These are phyloP conservation scores for Geotrichum aggregatum DNA, from an alignment of 1,139 yeast species.

Conservation along the genomic window DNA sequence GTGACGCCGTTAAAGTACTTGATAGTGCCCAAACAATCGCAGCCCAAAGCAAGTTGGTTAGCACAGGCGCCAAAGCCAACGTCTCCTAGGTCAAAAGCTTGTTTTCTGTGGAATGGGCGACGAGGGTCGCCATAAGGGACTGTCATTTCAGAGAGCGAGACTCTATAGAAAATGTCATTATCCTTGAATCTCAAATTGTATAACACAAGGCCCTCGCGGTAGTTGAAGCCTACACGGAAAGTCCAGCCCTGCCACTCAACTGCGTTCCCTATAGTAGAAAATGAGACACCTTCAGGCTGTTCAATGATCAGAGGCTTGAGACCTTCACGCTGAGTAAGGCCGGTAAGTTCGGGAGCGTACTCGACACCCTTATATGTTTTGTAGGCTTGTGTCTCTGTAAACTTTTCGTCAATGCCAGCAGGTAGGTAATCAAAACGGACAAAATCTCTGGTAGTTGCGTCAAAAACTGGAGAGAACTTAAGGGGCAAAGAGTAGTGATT, in stretches of 20 bases:
- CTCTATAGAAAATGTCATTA: slow-evolving; percentile 72
- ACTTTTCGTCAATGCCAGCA: slow-evolving; percentile 52
- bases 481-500: slow-evolving; percentile 79
- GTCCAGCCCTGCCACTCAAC: slow-evolving; percentile 89
- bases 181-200: slow-evolving; percentile 79
- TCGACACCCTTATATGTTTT: slow-evolving; percentile 43
- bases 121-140: slow-evolving; percentile 92
- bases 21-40: slow-evolving; percentile 86
- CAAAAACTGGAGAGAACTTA: slow-evolving; percentile 78
- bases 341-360: slow-evolving; percentile 50
- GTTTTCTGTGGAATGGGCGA: slow-evolving; percentile 86
- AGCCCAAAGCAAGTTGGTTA: slow-evolving; percentile 70
- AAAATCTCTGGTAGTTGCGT: slow-evolving; percentile 58
- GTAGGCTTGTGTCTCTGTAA: slow-evolving; percentile 34
- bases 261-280: slow-evolving; percentile 53
- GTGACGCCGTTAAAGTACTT: slow-evolving; percentile 69
- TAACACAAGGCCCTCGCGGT: slow-evolving; percentile 79
- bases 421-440: slow-evolving; percentile 78
- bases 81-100: slow-evolving; percentile 89
- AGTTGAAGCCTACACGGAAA: slow-evolving; percentile 68
- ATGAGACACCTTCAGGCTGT: slow-evolving; percentile 88
- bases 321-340: slow-evolving; percentile 45
- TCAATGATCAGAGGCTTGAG: slow-evolving; percentile 57
- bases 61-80: slow-evolving; percentile 83
- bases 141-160: slow-evolving; percentile 82